Conservation (phyloP, 1,284 basidiomycete species). For the Microstroma glucosiphilum region DNA sequence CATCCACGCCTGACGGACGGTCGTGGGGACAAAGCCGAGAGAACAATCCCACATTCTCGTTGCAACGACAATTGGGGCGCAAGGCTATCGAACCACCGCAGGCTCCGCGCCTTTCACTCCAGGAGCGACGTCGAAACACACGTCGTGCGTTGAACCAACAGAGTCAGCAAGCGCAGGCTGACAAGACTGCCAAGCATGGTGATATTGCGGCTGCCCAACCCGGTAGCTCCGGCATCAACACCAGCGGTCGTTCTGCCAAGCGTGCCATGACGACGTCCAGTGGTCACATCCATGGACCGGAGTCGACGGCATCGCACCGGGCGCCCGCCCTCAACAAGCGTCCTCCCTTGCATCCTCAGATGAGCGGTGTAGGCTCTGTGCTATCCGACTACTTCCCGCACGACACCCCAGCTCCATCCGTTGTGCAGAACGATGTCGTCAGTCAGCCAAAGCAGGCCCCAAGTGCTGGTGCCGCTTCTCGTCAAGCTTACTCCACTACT, state of each 20-base stretch:
- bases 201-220: background rate
- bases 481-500: slow-evolving; percentile 67
- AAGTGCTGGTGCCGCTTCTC: slow-evolving; percentile 15
- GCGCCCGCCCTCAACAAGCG: background rate
- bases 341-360: background rate
- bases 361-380: too few relatives aligned
- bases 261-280: slow-evolving; percentile 19
- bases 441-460: background rate
- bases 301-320: background rate
- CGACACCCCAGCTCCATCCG: background rate
- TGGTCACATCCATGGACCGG: background rate
- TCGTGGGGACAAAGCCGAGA: too few relatives aligned
- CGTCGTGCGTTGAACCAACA: slow-evolving; percentile 17
- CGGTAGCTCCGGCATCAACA: background rate
- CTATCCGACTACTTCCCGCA: background rate
- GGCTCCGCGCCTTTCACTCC: slow-evolving; percentile 22
- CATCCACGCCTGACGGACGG: slow-evolving; percentile 2
- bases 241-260: slow-evolving; percentile 22
- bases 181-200: background rate
- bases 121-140: slow-evolving; percentile 38
- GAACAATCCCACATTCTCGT: slow-evolving; percentile 9
- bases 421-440: background rate
- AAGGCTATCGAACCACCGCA: slow-evolving; percentile 14
- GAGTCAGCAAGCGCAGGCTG: background rate
- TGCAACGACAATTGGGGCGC: slow-evolving; percentile 9